Conservation (phyloP, 1,284 basidiomycete genomes). For the Rhizoctonia solani region DNA sequence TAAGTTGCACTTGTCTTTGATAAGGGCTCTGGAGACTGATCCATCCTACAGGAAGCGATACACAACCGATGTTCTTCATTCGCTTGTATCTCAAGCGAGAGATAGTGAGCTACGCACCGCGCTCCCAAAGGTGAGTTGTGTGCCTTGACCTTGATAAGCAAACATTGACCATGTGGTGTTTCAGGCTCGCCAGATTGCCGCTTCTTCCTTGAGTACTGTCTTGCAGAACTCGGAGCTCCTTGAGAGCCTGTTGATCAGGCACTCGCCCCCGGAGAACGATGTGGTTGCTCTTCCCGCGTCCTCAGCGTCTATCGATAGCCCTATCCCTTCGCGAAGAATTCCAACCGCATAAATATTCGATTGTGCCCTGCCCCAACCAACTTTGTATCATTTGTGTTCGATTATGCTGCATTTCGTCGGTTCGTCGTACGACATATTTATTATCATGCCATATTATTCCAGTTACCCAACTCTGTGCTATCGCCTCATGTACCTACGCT, state of each 20-base stretch:
- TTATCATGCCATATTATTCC: conserved; percentile 11
- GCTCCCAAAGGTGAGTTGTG: conserved; percentile 32
- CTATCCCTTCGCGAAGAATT: conserved; percentile 65
- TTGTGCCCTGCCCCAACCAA: neutral
- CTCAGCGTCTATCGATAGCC: conserved; percentile 49
- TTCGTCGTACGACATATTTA: conserved; percentile 21
- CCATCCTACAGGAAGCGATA: conserved; percentile 60
- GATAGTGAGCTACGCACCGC: conserved; percentile 29
- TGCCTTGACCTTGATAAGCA: neutral
- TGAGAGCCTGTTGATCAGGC: conserved; percentile 28
- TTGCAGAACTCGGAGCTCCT: conserved; percentile 11
- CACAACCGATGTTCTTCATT: conserved; percentile 73
- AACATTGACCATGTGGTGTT: neutral
- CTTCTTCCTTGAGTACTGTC: conserved; percentile 20
- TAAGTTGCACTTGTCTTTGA: conserved; percentile 47
- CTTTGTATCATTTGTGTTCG: conserved; percentile 20
- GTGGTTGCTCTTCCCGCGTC: conserved; percentile 20
- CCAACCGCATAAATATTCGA: conserved; percentile 66
- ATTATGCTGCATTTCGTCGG: neutral
- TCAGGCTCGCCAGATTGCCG: conserved; percentile 23
- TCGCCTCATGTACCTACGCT: conserved; percentile 21
- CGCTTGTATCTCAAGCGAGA: conserved; percentile 36
- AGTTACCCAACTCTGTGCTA: conserved; percentile 11
- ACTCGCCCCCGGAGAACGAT: conserved; percentile 32
- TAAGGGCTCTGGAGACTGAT: neutral